Percentiles rank a stretch among this genome's conserved stretches.
These are phyloP conservation scores for Colletotrichum incanum DNA, from an alignment of 2,329 filamentous ascomycete species.

Conservation along the genomic window DNA sequence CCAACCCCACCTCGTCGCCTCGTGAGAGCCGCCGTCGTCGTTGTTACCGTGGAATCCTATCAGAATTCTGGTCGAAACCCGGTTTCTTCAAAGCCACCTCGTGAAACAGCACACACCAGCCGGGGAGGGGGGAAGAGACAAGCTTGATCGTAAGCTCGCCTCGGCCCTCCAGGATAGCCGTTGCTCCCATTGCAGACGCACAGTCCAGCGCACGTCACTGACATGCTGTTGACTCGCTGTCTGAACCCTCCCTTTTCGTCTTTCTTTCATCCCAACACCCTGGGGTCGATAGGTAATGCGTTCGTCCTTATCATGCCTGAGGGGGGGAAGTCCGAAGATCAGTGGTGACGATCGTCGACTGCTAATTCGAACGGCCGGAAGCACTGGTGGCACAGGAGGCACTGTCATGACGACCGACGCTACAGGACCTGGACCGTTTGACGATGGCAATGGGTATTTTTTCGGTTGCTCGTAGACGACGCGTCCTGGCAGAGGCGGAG, in stretches of 20 bases:
- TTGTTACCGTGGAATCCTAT: neutral
- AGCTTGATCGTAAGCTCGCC: neutral
- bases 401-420: neutral
- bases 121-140: too few relatives aligned
- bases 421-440: neutral
- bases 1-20: neutral
- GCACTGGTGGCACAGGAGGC: neutral
- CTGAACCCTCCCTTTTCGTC: too few relatives aligned
- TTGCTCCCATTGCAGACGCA: neutral
- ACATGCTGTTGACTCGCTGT: too few relatives aligned
- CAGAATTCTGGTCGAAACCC: neutral
- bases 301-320: neutral
- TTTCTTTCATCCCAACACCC: neutral
- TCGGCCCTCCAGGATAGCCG: neutral
- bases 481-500: neutral
- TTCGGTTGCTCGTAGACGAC: neutral
- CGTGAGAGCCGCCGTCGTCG: neutral
- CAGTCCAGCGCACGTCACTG: constrained; percentile 1
- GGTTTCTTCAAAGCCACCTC: neutral
- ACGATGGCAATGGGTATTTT: neutral
- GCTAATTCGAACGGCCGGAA: neutral
- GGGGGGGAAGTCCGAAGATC: neutral
- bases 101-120: neutral
- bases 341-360: neutral
- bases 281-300: neutral